These are phyloP conservation scores for Pseudogymnoascus sp. DNA, from an alignment of 2,329 filamentous ascomycete genomes.

Conservation along the genomic window DNA sequence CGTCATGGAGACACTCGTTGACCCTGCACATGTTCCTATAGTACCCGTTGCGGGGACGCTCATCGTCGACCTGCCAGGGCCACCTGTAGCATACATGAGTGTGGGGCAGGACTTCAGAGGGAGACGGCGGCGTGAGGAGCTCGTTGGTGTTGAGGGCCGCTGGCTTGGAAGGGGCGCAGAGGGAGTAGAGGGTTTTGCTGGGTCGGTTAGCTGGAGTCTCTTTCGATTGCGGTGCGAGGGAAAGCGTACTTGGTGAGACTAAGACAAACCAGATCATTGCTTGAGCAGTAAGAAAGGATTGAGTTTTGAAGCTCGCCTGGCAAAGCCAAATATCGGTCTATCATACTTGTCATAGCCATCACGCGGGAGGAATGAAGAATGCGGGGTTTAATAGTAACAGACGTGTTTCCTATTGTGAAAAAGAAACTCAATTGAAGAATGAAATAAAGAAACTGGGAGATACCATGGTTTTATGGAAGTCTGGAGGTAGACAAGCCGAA, in stretches of 20 bases:
- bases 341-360: not conserved
- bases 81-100: not conserved
- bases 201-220: not conserved
- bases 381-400: not conserved
- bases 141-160: not conserved
- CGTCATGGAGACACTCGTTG: not conserved
- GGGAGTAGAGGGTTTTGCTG: not conserved
- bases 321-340: slow-evolving; percentile 5
- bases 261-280: not conserved
- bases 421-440: not conserved
- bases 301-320: not conserved
- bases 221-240: not conserved
- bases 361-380: not conserved
- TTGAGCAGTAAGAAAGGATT: not conserved
- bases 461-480: not conserved
- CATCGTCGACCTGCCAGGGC: not conserved
- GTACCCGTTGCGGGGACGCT: not conserved
- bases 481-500: not conserved
- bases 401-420: not conserved
- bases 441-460: not conserved
- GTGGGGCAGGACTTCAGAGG: not conserved
- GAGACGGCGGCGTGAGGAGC: not conserved
- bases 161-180: not conserved
- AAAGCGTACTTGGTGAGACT: not conserved
- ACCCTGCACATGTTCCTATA: not conserved